Evolutionary conservation across 768 basidiomycete genomes (phyloP), one percentile per base, ranked within the genome.

Genomic region (Tylopilus vinaceipallidus): DNA sequence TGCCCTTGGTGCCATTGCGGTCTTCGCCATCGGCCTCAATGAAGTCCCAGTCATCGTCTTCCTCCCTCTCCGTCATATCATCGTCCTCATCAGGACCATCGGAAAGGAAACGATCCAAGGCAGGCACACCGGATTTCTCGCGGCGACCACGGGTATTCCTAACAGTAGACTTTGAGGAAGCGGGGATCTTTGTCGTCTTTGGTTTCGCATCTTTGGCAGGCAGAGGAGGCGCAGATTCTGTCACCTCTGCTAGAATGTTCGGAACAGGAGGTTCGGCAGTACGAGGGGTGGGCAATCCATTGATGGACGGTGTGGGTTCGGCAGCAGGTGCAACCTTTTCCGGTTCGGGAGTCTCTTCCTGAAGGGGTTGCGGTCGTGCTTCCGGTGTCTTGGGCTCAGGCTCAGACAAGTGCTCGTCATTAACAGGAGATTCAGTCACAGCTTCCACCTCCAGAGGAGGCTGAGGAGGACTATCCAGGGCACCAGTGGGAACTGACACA

Each of bases 21-120:
- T 91, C 91, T 62, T 91, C 90, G n/a, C 82, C 83, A 55, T 86
- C 86, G 6, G 73, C 88, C 33, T 92, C 89, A 52, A 95, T 78
- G 54, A 94, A 81, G 77, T 94, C 92, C 92, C 93, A 95, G 49
- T 93, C 92, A 35, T 91, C 88, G 43, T 92, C 91, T 46, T 85
- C 82, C 17, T 70, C 69, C 44, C 48, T 71, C 58, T 76, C 75
- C 17, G 71, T 73, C 47, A 61, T 63, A 26, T 71, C 71, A 2
- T 59, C 73, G 16, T 76, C 75, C 50, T 73, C 75, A 24, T 75
- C 74, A 50, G 69, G 70, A 33, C 67, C 76, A 62, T 82, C 83
- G 13, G 79, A 77, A 24, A 89, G 69, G 61, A 83, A 82, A 39
- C 82, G 79, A 66, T 93, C 89, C 66, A 94, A 70, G 2, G 89